Percentiles rank a stretch among this genome's conserved stretches.
Conservation (phyloP, 164 flowering plant species). For the Aristolochia contorta region DNA sequence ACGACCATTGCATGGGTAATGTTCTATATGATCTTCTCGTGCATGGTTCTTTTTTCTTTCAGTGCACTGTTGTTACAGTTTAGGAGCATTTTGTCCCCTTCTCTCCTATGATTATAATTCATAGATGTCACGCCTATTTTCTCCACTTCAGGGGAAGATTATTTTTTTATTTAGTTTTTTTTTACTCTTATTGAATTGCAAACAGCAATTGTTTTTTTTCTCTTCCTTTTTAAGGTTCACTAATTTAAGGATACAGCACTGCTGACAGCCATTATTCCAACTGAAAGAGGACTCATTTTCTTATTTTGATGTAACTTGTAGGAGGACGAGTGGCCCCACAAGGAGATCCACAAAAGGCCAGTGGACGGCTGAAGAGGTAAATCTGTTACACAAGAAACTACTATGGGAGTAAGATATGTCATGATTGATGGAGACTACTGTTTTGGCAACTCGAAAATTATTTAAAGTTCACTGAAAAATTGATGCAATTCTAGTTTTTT, state of each 20-base stretch:
- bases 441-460: no score
- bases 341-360: slow-evolving; percentile 92
- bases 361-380: slow-evolving; percentile 95
- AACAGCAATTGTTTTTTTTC: neutral
- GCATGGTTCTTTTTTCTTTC: neutral
- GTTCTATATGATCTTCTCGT: slow-evolving; percentile 1
- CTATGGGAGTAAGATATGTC: neutral
- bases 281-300: slow-evolving; percentile 1
- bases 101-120: neutral
- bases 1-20: slow-evolving; percentile 60
- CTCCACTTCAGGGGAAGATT: neutral
- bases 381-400: neutral
- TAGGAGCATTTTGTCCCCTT: neutral
- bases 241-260: neutral
- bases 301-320: slow-evolving; percentile 15
- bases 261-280: neutral
- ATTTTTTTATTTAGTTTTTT: neutral
- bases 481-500: no score
- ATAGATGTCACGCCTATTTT: neutral
- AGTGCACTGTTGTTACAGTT: neutral
- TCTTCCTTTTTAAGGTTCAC: neutral
- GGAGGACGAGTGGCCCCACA: slow-evolving; percentile 96
- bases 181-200: neutral
- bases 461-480: no score
- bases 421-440: neutral